Base-by-base conservation (phyloP, 1,284 basidiomycete genomes). In the Irpex sp. region DNA sequence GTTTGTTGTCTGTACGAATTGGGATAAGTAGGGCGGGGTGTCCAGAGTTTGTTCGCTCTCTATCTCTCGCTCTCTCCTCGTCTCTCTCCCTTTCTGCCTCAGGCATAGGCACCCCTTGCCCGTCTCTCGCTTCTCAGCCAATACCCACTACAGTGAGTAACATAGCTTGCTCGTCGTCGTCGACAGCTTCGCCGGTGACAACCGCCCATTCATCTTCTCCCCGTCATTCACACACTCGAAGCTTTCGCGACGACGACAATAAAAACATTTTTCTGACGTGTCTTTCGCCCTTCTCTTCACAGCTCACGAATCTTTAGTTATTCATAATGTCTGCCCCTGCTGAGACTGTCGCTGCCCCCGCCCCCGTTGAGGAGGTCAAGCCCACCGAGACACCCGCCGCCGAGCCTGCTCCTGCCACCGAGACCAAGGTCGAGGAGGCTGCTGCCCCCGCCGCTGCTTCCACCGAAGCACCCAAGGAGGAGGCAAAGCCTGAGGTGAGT, bases 301-400 rank as follows among this genome's bases (percentile, higher is more conserved):
- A 62, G 65, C 60, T 62, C 65, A 64, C 58, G 48, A 58, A 56
- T 66, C 62, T 64, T 64, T 62, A 40, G 59, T 60, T 59, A 37
- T 66, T 81, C 78, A 85, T 92, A 90, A 93, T 93, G 90, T 93
- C 92, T 82, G 84, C 88, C 65, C 64, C 64, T 58, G 69, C 85
- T 72, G 87, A 86, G 76, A 77, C 78, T 73, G 73, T 80, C 74
- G 78, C 78, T 76, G 78, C 77, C 66, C 68, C 71, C 60, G 72
- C 70, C 66, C 73, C 76, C 68, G 76, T 73, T 66, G 85, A 86
- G 77, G 87, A 88, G 74, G 78, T 79, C 61, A 83, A 83, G 77
- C 75, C 77, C 69, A 72, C 70, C 64, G 86, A 87, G 76, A 69
- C 77, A 58, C 70, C 79, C 66, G 73, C 76, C 60, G 69, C 63